Percentiles rank a stretch among this genome's conserved stretches.
Conservation (phyloP, 192 early-diverging fungal genomes). For the Obelidium mucronatum region DNA sequence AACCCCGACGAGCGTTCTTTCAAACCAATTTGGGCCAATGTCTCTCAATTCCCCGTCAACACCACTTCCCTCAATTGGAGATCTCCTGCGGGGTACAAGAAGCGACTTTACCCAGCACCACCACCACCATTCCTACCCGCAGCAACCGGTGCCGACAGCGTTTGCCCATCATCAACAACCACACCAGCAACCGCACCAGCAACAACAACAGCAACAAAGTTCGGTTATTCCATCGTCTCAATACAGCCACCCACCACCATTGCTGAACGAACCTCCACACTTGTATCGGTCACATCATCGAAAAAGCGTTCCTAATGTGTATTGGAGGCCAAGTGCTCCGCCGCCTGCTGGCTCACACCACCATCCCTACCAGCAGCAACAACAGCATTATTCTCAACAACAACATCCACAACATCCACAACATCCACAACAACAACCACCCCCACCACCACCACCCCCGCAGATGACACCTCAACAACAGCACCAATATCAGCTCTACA, state of each 20-base stretch:
- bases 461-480: conserved; percentile 8
- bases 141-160: too few relatives aligned
- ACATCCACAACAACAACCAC: not conserved
- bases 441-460: not conserved
- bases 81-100: not conserved
- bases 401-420: not conserved
- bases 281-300: too few relatives aligned
- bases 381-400: not conserved
- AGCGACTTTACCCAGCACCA: not conserved
- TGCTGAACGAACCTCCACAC: too few relatives aligned
- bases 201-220: too few relatives aligned
- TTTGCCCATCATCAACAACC: not conserved
- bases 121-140: not conserved
- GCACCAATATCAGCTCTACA: not conserved
- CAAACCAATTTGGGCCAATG: too few relatives aligned
- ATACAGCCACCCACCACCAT: too few relatives aligned
- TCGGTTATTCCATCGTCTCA: too few relatives aligned
- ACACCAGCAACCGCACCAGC: conserved; percentile 1
- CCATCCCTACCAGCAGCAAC: not conserved
- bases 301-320: not conserved
- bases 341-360: too few relatives aligned
- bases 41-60: not conserved
- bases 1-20: not conserved
- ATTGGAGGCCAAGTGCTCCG: too few relatives aligned
- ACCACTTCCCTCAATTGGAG: not conserved